Conservation (phyloP, 2,329 filamentous ascomycete species). For the Penicillium sp. region DNA sequence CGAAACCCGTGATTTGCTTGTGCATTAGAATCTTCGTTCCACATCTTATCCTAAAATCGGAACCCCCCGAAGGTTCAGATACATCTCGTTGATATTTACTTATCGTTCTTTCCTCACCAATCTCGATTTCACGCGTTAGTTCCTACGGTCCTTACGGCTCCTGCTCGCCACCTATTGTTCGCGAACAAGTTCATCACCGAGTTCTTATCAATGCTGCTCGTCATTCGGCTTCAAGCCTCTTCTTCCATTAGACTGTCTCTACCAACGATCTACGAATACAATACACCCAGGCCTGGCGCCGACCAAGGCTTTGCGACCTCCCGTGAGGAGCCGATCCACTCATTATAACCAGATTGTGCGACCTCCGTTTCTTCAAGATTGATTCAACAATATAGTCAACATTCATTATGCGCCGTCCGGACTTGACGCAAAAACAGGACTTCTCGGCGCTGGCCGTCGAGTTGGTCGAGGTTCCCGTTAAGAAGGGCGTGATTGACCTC, state of each 20-base stretch:
- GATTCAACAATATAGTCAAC: neutral
- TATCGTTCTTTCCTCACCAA: neutral
- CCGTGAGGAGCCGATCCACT: neutral
- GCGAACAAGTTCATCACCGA: neutral
- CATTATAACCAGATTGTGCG: neutral
- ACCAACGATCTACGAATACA: neutral
- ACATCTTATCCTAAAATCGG: neutral
- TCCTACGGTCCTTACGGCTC: neutral
- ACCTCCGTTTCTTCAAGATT: neutral
- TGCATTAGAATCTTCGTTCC: neutral
- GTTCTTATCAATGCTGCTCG: neutral
- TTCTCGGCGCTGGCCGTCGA: constrained; percentile 1
- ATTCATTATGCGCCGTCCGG: neutral
- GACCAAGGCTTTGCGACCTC: neutral
- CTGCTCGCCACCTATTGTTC: neutral
- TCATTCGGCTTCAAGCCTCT: neutral
- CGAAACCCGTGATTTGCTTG: neutral
- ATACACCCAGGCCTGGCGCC: neutral
- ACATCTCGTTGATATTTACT: neutral
- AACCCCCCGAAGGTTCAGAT: neutral
- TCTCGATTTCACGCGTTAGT: neutral
- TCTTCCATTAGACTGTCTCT: neutral
- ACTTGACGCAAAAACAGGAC: neutral
- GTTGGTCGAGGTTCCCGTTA: neutral
- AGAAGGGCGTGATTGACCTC: neutral